Evolutionary conservation across 352 stramenopile species (phyloP).

Genomic region (Phytophthora uliginosa): DNA sequence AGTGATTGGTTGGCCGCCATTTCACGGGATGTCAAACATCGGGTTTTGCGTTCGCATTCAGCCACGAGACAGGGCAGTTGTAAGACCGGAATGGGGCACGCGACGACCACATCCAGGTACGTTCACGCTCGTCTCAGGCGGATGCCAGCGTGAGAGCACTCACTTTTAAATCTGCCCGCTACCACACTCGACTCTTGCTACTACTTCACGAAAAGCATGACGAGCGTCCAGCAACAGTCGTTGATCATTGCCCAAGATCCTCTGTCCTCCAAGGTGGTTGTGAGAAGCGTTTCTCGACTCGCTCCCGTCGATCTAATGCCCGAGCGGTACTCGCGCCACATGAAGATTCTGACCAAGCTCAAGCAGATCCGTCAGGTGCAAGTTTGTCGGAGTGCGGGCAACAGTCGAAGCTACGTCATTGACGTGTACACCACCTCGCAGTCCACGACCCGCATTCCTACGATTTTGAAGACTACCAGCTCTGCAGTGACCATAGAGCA

Average conservation of each 20-base stretch:
- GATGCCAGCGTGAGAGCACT: background rate
- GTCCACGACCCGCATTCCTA: constrained; percentile 37
- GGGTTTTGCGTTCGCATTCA: constrained; percentile 24
- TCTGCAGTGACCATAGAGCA: background rate
- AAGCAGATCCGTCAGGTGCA: constrained; percentile 39
- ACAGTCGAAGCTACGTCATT: constrained; percentile 23
- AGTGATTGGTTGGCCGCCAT: constrained; percentile 6
- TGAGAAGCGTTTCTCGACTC: constrained; percentile 17
- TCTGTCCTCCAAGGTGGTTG: constrained; percentile 8
- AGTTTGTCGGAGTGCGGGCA: constrained; percentile 13
- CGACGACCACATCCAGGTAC: background rate
- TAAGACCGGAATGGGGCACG: constrained; percentile 18
- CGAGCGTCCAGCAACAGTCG: constrained; percentile 7
- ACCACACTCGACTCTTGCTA: background rate
- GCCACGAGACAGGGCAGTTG: constrained; percentile 23
- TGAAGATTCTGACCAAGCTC: constrained; percentile 39
- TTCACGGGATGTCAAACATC: constrained; percentile 16
- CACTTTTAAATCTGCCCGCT: constrained; percentile 31
- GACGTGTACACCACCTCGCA: constrained; percentile 40
- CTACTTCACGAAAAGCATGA: constrained; percentile 7
- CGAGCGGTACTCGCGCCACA: constrained; percentile 40
- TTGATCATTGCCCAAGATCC: background rate
- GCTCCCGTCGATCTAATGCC: constrained; percentile 33
- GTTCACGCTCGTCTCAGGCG: background rate
- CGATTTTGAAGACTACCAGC: constrained; percentile 19